A percentile compares a stretch with the other conserved stretches of the same genome.
These are phyloP conservation scores for Paramyrothecium sp. DNA, from an alignment of 2,329 filamentous ascomycete genomes.

Conservation along the genomic window DNA sequence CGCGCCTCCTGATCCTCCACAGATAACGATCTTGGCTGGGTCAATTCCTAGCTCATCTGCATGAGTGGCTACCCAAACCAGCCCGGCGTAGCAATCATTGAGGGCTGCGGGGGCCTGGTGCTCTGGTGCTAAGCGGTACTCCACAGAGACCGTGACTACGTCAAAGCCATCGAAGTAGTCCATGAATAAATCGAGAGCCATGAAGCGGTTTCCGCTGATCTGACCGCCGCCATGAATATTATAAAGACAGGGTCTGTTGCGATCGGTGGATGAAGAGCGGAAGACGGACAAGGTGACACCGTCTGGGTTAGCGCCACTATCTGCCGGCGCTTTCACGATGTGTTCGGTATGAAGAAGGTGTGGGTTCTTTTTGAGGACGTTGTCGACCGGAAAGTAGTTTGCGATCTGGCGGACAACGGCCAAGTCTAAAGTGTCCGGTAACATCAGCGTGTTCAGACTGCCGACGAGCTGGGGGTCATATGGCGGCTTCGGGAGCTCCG, in stretches of 20 bases:
- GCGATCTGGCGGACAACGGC: no score
- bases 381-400: no score
- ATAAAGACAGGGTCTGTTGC: neutral
- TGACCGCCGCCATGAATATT: conserved; percentile 5
- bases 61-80: neutral
- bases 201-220: conserved; percentile 3
- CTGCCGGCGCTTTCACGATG: no score
- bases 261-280: no score
- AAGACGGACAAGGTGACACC: no score
- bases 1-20: neutral
- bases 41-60: conserved; percentile 1
- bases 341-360: no score
- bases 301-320: no score
- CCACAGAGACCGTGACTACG: conserved; percentile 7
- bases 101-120: conserved; percentile 1
- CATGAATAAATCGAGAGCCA: neutral
- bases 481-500: no score
- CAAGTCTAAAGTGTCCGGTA: no score
- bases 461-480: no score
- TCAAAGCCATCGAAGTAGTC: neutral
- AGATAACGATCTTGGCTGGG: neutral
- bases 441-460: no score
- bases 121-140: conserved; percentile 13
- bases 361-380: no score
- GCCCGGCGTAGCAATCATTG: conserved; percentile 5